Base-by-base conservation (phyloP, 148 eudicot genomes). In the Camellia sinensis region DNA sequence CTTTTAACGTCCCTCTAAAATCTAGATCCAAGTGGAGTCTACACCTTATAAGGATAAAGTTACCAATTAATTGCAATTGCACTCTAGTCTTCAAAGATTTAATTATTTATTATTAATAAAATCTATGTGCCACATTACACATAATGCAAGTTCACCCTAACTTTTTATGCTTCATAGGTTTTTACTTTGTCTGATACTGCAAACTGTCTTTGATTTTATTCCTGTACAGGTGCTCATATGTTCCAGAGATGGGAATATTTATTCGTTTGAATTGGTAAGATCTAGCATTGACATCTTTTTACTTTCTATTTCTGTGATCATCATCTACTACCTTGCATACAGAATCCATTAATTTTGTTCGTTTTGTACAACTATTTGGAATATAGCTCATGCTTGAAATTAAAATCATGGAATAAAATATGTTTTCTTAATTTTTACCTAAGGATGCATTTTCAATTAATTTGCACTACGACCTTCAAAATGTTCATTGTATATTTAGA, bases 191-290 rank as follows among this genome's bases (percentile, higher is more conserved):
- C 73, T 45, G 10, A 6, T n/a, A 2, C 3, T 53, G 21, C 13
- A 50, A 65, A 45, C 12, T 65, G 63, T 71, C 66, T 54, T 12
- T 68, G 56, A 21, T 29, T 15, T 44, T 79, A 69, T 72, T 37
- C 43, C 80, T 79, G 19, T 80, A 68, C 89, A 93, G 91, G 93
- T 86, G 45, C 86, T 92, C 44, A 69, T 94, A 76, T 94, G 97
- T 79, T 91, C 92, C 22, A 89, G 98, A 83, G 89, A 90, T 80
- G 97, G 98, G 78, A 78, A 69, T 40, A 87, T 94, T 53, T 94
- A 89, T 80, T 92, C 95, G 17, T 83, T 91, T 82, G 91, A 89
- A 75, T 48, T 88, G 83, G 91, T 87, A 86, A 75, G 80, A 29
- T 45, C 44, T 56, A 29, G 21, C 46, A 3, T 79, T 76, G 46